phyloP scores from a whole-genome alignment of 352 stramenopile genomes.

The Phytopythium delawarense region DNA sequence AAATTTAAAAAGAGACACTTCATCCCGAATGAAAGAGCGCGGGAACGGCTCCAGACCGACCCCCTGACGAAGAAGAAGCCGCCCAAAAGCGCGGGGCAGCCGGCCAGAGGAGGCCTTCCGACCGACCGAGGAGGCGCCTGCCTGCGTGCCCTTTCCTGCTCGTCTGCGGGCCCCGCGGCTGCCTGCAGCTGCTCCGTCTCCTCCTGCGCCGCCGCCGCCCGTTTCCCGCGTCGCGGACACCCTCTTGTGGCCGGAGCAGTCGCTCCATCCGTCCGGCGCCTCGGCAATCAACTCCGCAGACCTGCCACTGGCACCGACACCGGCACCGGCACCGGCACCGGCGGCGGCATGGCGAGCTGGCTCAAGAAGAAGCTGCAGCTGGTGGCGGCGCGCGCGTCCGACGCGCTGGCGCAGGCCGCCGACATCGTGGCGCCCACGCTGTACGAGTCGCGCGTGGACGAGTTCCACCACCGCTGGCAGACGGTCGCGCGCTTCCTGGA shows the following conservation, averaged over 20 bases:
- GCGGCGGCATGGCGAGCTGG: slow-evolving; percentile 41
- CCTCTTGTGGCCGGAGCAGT: neutral
- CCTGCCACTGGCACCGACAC: neutral
- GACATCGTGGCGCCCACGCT: slow-evolving; percentile 77
- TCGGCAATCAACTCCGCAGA: neutral
- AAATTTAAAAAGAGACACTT: neutral
- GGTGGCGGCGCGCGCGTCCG: slow-evolving; percentile 67
- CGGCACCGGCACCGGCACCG: neutral
- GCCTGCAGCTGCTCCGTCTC: neutral
- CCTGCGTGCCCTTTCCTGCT: neutral
- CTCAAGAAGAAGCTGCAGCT: slow-evolving; percentile 76
- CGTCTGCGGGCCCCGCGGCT: neutral
- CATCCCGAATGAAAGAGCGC: neutral
- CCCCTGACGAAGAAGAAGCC: neutral
- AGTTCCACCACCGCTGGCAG: slow-evolving; percentile 85
- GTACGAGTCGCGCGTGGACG: slow-evolving; percentile 77
- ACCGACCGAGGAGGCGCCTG: neutral
- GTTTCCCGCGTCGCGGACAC: neutral
- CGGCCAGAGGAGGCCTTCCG: neutral
- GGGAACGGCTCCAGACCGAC: neutral
- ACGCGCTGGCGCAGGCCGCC: slow-evolving; percentile 67
- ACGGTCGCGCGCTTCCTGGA: slow-evolving; percentile 78
- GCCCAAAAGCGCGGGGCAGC: neutral
- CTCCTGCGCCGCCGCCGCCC: neutral
- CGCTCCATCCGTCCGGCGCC: neutral